A percentile compares a stretch with the other conserved stretches of the same genome.
Evolutionary conservation across 176 grass and related monocot genomes (phyloP).

Genomic region (Cenchrus fungigraminus): DNA sequence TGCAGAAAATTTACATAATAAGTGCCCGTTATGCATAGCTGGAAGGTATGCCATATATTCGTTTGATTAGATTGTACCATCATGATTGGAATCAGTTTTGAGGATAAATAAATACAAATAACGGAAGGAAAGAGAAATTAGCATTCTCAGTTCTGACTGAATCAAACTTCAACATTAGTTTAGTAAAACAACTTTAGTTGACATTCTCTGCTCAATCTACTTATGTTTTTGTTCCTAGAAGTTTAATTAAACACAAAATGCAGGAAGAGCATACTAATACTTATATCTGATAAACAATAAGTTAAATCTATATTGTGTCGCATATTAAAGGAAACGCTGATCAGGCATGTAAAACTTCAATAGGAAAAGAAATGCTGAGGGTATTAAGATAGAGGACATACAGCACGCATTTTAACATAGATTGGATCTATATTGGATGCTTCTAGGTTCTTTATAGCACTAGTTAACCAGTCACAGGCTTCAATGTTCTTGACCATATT

Average conservation of each 20-base stretch:
- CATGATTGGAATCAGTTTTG: neutral
- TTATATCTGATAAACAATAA: neutral
- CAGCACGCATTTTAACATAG: conserved; percentile 86
- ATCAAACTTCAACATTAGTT: neutral
- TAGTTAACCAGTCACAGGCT: conserved; percentile 98
- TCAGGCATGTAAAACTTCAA: conserved; percentile 2
- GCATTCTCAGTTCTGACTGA: neutral
- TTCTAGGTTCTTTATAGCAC: conserved; percentile 85
- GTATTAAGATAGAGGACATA: conserved; percentile 51
- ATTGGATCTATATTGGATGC: conserved; percentile 70
- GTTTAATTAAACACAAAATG: no score
- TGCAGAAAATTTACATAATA: neutral
- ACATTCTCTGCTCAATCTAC: neutral
- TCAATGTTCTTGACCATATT: conserved; percentile 91
- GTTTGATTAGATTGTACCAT: conserved; percentile 10
- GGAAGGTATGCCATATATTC: neutral
- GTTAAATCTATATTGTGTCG: neutral
- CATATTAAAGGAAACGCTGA: neutral
- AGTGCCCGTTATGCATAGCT: neutral
- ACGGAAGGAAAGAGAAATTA: neutral
- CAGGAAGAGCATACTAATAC: neutral
- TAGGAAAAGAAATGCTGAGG: neutral
- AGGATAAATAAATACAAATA: neutral
- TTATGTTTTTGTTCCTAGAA: no score
- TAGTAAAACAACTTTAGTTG: neutral